A percentile compares a stretch with the other conserved stretches of the same genome.
phyloP scores from a whole-genome alignment of 768 basidiomycete genomes.

The Amanita muscaria region DNA sequence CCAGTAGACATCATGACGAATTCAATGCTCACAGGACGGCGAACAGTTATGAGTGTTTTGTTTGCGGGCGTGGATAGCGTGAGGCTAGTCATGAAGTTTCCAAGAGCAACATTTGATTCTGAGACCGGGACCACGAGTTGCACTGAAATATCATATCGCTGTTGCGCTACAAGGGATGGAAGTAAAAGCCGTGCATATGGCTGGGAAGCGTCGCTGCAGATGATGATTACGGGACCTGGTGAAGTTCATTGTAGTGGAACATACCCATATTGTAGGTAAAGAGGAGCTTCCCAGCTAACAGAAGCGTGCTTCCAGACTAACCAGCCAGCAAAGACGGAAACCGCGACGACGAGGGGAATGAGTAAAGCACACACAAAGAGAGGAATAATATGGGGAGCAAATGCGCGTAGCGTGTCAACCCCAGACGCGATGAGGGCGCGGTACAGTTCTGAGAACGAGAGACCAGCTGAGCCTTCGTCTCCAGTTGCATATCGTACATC shows the following conservation, averaged over 20 bases:
- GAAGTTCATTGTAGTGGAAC: constrained; percentile 14
- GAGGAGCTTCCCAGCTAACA: constrained; percentile 56
- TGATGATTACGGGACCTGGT: constrained; percentile 7
- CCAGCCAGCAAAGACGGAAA: constrained; percentile 63
- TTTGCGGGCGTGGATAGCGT: constrained; percentile 52
- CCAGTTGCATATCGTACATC: too few relatives aligned
- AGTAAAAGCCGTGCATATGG: constrained; percentile 57
- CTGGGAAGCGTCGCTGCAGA: constrained; percentile 45
- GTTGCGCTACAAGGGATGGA: constrained; percentile 43
- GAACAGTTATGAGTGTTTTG: constrained; percentile 49
- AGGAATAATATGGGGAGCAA: constrained; percentile 59
- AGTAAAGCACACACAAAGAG: constrained; percentile 50
- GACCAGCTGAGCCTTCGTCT: neutral
- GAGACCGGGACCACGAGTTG: constrained; percentile 57
- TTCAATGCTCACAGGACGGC: constrained; percentile 51
- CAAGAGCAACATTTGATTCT: constrained; percentile 61
- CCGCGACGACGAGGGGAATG: constrained; percentile 50
- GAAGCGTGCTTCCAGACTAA: constrained; percentile 68
- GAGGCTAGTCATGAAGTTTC: constrained; percentile 78
- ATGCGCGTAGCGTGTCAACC: constrained; percentile 35
- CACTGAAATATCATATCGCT: constrained; percentile 70
- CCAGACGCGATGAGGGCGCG: constrained; percentile 14
- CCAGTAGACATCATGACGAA: neutral
- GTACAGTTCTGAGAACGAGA: constrained; percentile 11
- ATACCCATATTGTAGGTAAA: constrained; percentile 79